These are phyloP conservation scores for Vigna reflexopilosa DNA, from an alignment of 306 rosid species.

Conservation along the genomic window DNA sequence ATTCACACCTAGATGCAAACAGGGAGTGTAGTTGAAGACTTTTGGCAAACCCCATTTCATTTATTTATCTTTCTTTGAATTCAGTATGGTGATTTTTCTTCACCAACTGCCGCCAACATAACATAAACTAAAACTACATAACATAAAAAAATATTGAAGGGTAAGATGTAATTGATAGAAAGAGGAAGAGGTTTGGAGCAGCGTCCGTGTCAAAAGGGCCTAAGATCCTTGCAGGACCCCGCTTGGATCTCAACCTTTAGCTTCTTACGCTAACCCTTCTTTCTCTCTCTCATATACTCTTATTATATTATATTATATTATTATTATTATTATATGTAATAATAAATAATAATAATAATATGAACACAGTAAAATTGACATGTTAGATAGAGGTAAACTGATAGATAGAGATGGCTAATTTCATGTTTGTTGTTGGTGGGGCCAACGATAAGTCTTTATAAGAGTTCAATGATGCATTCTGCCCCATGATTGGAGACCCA, in stretches of 20 bases:
- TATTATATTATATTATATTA: no score
- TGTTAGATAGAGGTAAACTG: neutral
- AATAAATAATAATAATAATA: neutral
- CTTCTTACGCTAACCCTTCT: constrained; percentile 59
- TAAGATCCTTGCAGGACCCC: constrained; percentile 68
- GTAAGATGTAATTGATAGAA: constrained; percentile 32
- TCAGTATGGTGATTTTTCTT: constrained; percentile 44
- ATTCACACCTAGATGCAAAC: constrained; percentile 58
- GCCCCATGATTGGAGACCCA: constrained; percentile 71
- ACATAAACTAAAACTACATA: constrained; percentile 4
- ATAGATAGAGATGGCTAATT: constrained; percentile 6
- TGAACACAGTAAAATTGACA: neutral
- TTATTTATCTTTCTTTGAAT: neutral
- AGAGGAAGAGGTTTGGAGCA: constrained; percentile 54
- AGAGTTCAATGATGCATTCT: constrained; percentile 65
- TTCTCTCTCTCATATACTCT: neutral
- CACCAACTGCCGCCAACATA: constrained; percentile 54
- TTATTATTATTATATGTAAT: no score
- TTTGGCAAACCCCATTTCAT: neutral
- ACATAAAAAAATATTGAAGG: constrained; percentile 34
- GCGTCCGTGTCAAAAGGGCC: constrained; percentile 65
- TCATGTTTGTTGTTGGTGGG: constrained; percentile 46
- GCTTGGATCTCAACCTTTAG: constrained; percentile 61
- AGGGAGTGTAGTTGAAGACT: constrained; percentile 60
- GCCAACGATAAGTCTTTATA: constrained; percentile 46